Evolutionary conservation across 306 rosid genomes (phyloP).

Genomic region (Cucumis cinereus): DNA sequence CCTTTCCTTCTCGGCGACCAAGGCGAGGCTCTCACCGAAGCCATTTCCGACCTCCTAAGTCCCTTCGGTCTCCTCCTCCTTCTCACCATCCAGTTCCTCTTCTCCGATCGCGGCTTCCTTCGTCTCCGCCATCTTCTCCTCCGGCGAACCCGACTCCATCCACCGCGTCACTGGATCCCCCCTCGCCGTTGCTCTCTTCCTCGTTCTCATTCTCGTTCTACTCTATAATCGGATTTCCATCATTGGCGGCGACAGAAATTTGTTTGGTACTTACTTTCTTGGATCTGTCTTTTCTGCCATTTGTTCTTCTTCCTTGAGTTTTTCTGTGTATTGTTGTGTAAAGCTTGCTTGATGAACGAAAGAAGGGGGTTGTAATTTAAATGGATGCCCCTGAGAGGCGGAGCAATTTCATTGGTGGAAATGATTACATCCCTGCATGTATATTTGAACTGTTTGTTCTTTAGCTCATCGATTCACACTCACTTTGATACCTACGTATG

Average conservation of each 20-base stretch:
- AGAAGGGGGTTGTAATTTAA: background rate
- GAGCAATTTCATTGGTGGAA: background rate
- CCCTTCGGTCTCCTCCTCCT: conserved; percentile 83
- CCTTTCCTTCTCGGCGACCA: conserved; percentile 64
- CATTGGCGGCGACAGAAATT: conserved; percentile 53
- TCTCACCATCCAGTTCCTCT: conserved; percentile 78
- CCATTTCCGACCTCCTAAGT: conserved; percentile 58
- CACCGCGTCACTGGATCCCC: conserved; percentile 80
- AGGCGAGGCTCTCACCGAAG: conserved; percentile 66
- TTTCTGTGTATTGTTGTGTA: background rate
- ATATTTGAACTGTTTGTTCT: background rate
- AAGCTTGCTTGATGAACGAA: background rate
- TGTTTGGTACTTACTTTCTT: background rate
- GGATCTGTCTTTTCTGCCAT: conserved; percentile 13
- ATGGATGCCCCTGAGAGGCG: background rate
- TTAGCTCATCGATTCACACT: background rate
- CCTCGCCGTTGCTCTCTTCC: conserved; percentile 69
- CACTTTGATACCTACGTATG: background rate
- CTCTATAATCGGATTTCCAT: conserved; percentile 54
- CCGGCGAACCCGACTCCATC: conserved; percentile 75
- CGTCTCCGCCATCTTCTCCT: conserved; percentile 50
- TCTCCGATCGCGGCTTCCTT: conserved; percentile 76
- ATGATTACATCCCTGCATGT: background rate
- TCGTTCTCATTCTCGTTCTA: conserved; percentile 48
- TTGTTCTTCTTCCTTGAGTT: background rate